These are phyloP conservation scores for Penicillium lagena DNA, from an alignment of 495 filamentous ascomycete genomes.

Conservation along the genomic window DNA sequence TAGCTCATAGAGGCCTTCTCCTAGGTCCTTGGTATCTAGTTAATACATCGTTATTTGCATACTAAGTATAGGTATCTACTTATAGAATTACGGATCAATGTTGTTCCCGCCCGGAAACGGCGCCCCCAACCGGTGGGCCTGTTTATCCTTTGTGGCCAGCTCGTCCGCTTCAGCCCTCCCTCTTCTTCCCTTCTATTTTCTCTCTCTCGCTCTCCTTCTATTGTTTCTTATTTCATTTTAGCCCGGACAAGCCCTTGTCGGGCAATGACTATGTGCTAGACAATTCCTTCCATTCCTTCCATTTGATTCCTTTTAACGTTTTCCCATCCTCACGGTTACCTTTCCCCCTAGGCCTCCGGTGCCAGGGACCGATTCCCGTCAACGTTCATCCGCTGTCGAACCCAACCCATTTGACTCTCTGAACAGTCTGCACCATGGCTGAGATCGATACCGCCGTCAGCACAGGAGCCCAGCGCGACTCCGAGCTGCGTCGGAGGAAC, in stretches of 20 bases:
- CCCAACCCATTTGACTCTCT: neutral
- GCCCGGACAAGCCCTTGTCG: too few species aligned
- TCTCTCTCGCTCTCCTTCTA: neutral
- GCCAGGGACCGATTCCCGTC: neutral
- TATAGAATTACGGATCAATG: too few species aligned
- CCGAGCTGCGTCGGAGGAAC: slow-evolving; percentile 72
- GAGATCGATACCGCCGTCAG: slow-evolving; percentile 37
- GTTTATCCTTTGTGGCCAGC: too few species aligned
- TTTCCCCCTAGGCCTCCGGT: slow-evolving; percentile 1
- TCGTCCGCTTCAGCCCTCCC: too few species aligned
- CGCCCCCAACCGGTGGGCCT: too few species aligned
- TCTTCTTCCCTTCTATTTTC: neutral
- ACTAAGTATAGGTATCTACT: too few species aligned
- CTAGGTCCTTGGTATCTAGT: too few species aligned
- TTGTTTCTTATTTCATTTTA: too few species aligned
- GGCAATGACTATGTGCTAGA: too few species aligned
- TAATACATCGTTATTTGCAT: too few species aligned
- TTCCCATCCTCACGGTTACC: slow-evolving; percentile 3
- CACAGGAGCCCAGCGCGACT: slow-evolving; percentile 59
- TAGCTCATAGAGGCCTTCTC: too few species aligned
- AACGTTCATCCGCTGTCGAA: slow-evolving; percentile 1
- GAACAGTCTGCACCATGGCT: slow-evolving; percentile 17
- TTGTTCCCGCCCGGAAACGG: neutral
- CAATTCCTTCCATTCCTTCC: too few species aligned
- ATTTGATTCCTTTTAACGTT: slow-evolving; percentile 2